Conservation (phyloP, 768 basidiomycete species). For the Mrakia frigida region DNA sequence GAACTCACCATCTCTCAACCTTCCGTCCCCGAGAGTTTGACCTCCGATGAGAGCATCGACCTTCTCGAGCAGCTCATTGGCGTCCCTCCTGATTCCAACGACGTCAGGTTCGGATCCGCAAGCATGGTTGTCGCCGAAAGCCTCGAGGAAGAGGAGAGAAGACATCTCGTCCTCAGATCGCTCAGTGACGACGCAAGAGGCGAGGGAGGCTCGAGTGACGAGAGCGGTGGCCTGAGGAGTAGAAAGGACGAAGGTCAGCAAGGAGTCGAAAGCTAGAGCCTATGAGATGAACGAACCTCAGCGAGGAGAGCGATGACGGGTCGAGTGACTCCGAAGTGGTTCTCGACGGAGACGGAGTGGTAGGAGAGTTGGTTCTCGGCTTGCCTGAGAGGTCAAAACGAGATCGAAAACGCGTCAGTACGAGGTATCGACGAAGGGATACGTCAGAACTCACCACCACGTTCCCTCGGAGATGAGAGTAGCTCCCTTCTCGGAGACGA, state of each 20-base stretch:
- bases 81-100: slow-evolving; percentile 19
- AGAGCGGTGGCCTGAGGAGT: slow-evolving; percentile 3
- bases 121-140: slow-evolving; percentile 32
- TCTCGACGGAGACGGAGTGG: slow-evolving; percentile 50
- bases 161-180: slow-evolving; percentile 24
- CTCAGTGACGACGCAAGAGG: slow-evolving; percentile 24
- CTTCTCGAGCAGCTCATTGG: slow-evolving; percentile 37
- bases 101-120: slow-evolving; percentile 27
- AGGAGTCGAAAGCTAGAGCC: slow-evolving; percentile 13
- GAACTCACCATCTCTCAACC: slow-evolving; percentile 14
- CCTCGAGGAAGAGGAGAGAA: slow-evolving; percentile 32
- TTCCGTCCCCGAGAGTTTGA: background rate
- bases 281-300: slow-evolving; percentile 37
- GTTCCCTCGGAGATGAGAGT: slow-evolving; percentile 42
- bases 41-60: slow-evolving; percentile 34
- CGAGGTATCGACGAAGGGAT: background rate
- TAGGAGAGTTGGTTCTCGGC: slow-evolving; percentile 43
- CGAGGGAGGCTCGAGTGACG: slow-evolving; percentile 27
- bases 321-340: slow-evolving; percentile 49
- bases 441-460: slow-evolving; percentile 45
- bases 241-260: background rate
- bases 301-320: slow-evolving; percentile 40
- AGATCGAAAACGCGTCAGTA: too few relatives aligned
- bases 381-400: slow-evolving; percentile 34
- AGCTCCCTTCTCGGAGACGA: slow-evolving; percentile 44